A percentile compares a stretch with the other conserved stretches of the same genome.
These are phyloP conservation scores for Zygoascus tannicola DNA, from an alignment of 805 yeast genomes.

Conservation along the genomic window DNA sequence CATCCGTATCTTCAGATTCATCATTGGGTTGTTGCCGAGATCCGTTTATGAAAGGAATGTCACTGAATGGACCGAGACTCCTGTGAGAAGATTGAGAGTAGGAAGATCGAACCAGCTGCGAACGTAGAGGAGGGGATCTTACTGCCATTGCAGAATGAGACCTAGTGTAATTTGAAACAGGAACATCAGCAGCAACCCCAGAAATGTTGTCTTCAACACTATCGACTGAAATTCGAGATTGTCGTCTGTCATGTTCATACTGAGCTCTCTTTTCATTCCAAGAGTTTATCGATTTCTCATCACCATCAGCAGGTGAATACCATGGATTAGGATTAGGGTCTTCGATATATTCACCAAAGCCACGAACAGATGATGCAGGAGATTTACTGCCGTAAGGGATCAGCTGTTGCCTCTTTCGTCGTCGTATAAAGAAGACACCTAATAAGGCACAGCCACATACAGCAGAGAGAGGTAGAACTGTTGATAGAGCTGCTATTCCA, in stretches of 20 bases:
- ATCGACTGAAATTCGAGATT: constrained; percentile 2
- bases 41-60: neutral
- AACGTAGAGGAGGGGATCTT: neutral
- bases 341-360: constrained; percentile 5
- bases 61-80: neutral
- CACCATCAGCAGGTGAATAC: constrained; percentile 5
- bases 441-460: constrained; percentile 29
- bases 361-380: constrained; percentile 11
- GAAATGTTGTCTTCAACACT: neutral
- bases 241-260: constrained; percentile 7
- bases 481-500: constrained; percentile 38
- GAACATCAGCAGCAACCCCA: neutral
- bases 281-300: constrained; percentile 16
- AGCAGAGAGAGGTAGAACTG: constrained; percentile 35
- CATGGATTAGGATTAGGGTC: constrained; percentile 3
- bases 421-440: constrained; percentile 21
- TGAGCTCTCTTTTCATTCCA: constrained; percentile 19
- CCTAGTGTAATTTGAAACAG: neutral
- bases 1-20: constrained; percentile 19
- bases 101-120: neutral
- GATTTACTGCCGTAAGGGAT: constrained; percentile 4
- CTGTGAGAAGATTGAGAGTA: neutral
- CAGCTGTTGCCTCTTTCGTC: constrained; percentile 1
- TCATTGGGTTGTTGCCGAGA: constrained; percentile 9
- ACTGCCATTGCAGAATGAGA: neutral